Percentiles rank a stretch among this genome's conserved stretches.
These are phyloP conservation scores for Colletotrichum somersetense DNA, from an alignment of 2,329 filamentous ascomycete genomes.

Conservation along the genomic window DNA sequence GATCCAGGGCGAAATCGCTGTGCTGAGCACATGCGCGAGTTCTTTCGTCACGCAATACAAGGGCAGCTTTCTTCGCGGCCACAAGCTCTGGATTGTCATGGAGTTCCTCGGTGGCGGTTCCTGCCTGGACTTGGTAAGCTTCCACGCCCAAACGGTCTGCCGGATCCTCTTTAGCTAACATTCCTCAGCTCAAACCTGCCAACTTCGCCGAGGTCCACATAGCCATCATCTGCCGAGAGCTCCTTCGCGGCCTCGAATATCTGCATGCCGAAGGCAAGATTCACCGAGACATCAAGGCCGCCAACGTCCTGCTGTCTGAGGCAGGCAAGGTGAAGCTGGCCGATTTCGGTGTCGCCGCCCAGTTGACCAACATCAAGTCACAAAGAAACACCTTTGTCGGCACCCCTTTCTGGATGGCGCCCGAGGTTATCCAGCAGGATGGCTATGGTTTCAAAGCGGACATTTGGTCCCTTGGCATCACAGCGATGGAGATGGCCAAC, in stretches of 20 bases:
- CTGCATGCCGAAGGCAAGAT: slow-evolving; percentile 95
- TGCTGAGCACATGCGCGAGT: slow-evolving; percentile 94
- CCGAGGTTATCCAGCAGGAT: slow-evolving; percentile 91
- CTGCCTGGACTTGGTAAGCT: slow-evolving; percentile 86
- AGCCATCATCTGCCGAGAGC: slow-evolving; percentile 92
- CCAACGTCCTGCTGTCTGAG: slow-evolving; percentile 93
- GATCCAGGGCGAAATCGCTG: slow-evolving; percentile 96
- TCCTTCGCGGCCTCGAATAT: slow-evolving; percentile 91
- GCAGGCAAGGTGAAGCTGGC: slow-evolving; percentile 93
- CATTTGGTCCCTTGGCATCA: slow-evolving; percentile 94
- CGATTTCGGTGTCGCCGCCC: slow-evolving; percentile 96
- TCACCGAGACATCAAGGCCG: slow-evolving; percentile 96
- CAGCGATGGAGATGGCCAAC: slow-evolving; percentile 88
- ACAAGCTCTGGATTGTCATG: slow-evolving; percentile 99
- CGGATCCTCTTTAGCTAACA: slow-evolving; percentile 48
- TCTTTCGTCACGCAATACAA: slow-evolving; percentile 97
- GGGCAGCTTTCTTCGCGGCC: slow-evolving; percentile 93
- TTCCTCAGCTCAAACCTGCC: slow-evolving; percentile 83
- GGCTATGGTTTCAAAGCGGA: slow-evolving; percentile 89
- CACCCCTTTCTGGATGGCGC: slow-evolving; percentile 97
- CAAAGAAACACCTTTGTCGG: slow-evolving; percentile 98
- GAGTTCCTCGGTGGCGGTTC: slow-evolving; percentile 96
- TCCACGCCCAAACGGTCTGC: slow-evolving; percentile 41
- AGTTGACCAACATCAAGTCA: slow-evolving; percentile 97
- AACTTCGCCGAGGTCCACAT: slow-evolving; percentile 91